These are phyloP conservation scores for Butyriboletus loyo DNA, from an alignment of 768 basidiomycete species.

Conservation along the genomic window DNA sequence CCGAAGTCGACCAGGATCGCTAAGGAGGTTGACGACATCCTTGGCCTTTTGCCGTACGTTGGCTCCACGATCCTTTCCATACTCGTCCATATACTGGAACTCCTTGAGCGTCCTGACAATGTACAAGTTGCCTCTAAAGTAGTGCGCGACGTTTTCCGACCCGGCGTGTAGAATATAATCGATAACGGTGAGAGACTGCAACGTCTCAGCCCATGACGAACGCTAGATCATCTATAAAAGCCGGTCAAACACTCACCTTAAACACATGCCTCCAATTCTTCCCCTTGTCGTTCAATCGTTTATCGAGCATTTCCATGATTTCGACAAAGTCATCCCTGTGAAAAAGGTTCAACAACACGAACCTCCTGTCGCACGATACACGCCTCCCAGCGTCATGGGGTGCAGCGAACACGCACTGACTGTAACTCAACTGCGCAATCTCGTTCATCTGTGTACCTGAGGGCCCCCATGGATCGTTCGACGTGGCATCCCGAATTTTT, in stretches of 20 bases:
- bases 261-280: slow-evolving; percentile 99
- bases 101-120: slow-evolving; percentile 98
- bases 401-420: slow-evolving; percentile 67
- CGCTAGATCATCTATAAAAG: background rate
- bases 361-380: background rate
- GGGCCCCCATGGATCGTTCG: slow-evolving; percentile 98
- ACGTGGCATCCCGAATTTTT: slow-evolving; percentile 94
- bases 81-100: slow-evolving; percentile 95
- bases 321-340: slow-evolving; percentile 91
- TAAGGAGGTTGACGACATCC: slow-evolving; percentile 92
- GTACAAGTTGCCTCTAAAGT: slow-evolving; percentile 96
- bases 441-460: slow-evolving; percentile 99
- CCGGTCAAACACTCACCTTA: slow-evolving; percentile 57
- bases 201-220: slow-evolving; percentile 9
- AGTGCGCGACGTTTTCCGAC: slow-evolving; percentile 97
- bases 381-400: too few species aligned
- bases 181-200: slow-evolving; percentile 83
- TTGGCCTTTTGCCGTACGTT: slow-evolving; percentile 98
- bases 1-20: slow-evolving; percentile 80
- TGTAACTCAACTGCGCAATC: slow-evolving; percentile 93
- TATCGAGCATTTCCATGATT: slow-evolving; percentile 99
- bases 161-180: slow-evolving; percentile 97
- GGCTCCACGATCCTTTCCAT: slow-evolving; percentile 96
- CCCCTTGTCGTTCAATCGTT: slow-evolving; percentile 96
- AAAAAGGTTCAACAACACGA: background rate